These are phyloP conservation scores for Marsdenia floribunda DNA, from an alignment of 257 asterid species.

Conservation along the genomic window DNA sequence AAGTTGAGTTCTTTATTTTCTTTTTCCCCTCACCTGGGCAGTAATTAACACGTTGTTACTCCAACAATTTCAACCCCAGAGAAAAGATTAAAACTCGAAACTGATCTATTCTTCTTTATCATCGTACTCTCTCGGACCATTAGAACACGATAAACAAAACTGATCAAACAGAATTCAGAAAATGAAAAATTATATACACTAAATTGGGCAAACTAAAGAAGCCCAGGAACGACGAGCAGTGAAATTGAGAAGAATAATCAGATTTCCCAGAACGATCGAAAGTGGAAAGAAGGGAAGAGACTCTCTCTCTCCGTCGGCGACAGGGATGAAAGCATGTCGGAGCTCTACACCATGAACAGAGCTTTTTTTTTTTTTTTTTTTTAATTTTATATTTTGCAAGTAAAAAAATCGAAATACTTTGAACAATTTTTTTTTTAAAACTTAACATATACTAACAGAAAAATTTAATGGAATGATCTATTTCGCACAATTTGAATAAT, in stretches of 20 bases:
- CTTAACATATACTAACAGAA: too few species aligned
- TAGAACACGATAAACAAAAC: not conserved
- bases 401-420: too few species aligned
- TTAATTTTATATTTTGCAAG: too few species aligned
- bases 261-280: conserved; percentile 26
- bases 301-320: too few species aligned
- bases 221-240: not conserved
- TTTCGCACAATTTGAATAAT: too few species aligned
- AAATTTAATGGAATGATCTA: too few species aligned
- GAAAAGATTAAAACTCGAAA: conserved; percentile 1
- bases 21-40: conserved; percentile 31
- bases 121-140: not conserved
- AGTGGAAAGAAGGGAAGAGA: conserved; percentile 3
- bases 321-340: too few species aligned
- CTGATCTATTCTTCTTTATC: conserved; percentile 7
- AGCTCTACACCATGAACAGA: too few species aligned
- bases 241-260: conserved; percentile 10
- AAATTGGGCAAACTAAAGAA: not conserved
- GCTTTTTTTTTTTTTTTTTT: too few species aligned
- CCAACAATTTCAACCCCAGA: conserved; percentile 10
- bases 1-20: not conserved
- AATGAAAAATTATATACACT: not conserved
- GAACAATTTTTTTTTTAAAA: too few species aligned
- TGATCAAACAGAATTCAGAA: not conserved
- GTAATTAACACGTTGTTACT: conserved; percentile 1